phyloP scores from a whole-genome alignment of 2,329 filamentous ascomycete species.

The Colletotrichum neosansevieriae region DNA sequence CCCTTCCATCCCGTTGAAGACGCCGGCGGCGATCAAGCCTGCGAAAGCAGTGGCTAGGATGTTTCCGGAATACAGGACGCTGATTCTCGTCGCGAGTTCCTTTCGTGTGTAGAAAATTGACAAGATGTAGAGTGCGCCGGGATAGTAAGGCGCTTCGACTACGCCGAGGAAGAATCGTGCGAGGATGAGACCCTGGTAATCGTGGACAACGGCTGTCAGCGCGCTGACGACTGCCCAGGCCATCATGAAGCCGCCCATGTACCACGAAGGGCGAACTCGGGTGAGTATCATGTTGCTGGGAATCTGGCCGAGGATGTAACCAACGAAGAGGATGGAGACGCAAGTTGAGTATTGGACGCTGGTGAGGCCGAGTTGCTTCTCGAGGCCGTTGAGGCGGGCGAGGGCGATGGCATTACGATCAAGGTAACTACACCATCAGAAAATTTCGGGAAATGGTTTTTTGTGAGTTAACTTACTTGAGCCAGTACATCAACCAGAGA shows the following conservation, averaged over 20 bases:
- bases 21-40: slow-evolving; percentile 58
- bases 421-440: slow-evolving; percentile 28
- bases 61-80: slow-evolving; percentile 58
- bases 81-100: slow-evolving; percentile 56
- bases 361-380: slow-evolving; percentile 42
- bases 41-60: slow-evolving; percentile 53
- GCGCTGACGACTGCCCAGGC: slow-evolving; percentile 56
- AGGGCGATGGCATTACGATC: slow-evolving; percentile 45
- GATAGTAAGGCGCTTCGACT: slow-evolving; percentile 55
- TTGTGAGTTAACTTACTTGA: slow-evolving; percentile 34
- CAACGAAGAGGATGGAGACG: slow-evolving; percentile 51
- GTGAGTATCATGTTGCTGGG: slow-evolving; percentile 55
- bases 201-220: slow-evolving; percentile 49
- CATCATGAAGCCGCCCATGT: slow-evolving; percentile 56
- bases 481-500: slow-evolving; percentile 51
- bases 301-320: slow-evolving; percentile 53
- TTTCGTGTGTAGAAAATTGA: slow-evolving; percentile 67
- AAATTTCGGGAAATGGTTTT: too few relatives aligned
- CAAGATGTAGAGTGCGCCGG: slow-evolving; percentile 54
- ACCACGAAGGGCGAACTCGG: slow-evolving; percentile 63
- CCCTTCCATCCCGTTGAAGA: slow-evolving; percentile 50
- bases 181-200: slow-evolving; percentile 55
- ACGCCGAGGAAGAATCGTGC: slow-evolving; percentile 53
- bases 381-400: slow-evolving; percentile 47
- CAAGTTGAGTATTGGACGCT: slow-evolving; percentile 51